Evolutionary conservation across 164 flowering plant genomes (phyloP).

Genomic region (Tetrastigma voinierianum): DNA sequence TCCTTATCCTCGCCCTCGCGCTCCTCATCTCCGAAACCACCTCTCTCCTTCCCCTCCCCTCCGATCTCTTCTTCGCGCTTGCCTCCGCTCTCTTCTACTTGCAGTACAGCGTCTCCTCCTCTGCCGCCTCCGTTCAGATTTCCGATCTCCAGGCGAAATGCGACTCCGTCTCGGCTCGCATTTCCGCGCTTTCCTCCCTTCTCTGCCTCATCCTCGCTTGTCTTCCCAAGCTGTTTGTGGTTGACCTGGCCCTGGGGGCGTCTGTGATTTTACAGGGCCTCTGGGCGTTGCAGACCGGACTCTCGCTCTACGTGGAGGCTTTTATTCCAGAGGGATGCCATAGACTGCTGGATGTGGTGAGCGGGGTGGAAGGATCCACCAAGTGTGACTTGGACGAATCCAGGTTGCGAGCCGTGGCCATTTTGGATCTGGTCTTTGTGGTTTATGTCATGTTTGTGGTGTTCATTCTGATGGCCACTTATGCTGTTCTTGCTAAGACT

Average conservation of each 20-base stretch:
- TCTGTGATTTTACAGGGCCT: constrained; percentile 71
- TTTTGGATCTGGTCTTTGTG: constrained; percentile 64
- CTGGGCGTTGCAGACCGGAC: constrained; percentile 83
- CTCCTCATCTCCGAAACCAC: constrained; percentile 64
- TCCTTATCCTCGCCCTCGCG: constrained; percentile 57
- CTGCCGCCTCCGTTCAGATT: constrained; percentile 54
- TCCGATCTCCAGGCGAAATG: constrained; percentile 77
- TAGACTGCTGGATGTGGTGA: constrained; percentile 69
- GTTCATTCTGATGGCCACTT: constrained; percentile 46
- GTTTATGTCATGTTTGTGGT: constrained; percentile 69
- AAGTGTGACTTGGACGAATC: constrained; percentile 89
- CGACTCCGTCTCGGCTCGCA: constrained; percentile 46
- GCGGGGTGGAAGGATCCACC: constrained; percentile 89
- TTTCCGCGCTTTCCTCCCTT: constrained; percentile 52
- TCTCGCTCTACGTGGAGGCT: constrained; percentile 79
- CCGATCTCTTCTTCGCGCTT: constrained; percentile 64
- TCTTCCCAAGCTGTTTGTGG: constrained; percentile 55
- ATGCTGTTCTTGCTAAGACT: constrained; percentile 49
- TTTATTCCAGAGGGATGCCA: constrained; percentile 96
- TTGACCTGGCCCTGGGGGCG: constrained; percentile 60
- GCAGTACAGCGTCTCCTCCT: constrained; percentile 46
- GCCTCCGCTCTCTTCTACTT: constrained; percentile 66
- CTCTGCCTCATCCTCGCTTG: constrained; percentile 56
- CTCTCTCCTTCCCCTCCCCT: constrained; percentile 63
- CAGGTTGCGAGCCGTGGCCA: constrained; percentile 69